A percentile compares a stretch with the other conserved stretches of the same genome.
Conservation (phyloP, 805 yeast genomes). For the Metschnikowia lochheadii region DNA sequence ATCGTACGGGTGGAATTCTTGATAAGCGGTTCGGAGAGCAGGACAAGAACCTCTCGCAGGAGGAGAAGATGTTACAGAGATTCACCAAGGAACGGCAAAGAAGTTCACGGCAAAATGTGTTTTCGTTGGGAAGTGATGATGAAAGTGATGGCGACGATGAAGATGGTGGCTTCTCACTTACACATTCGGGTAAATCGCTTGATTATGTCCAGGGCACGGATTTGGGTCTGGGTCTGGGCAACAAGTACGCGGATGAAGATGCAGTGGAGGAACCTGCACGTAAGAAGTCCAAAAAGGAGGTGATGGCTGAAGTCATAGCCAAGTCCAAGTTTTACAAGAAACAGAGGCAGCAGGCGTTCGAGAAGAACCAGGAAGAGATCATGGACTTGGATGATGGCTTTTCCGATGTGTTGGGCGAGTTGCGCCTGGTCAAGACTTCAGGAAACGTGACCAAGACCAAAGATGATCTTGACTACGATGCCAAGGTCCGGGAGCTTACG, state of each 20-base stretch:
- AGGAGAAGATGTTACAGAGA: slow-evolving; percentile 93
- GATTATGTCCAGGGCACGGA: slow-evolving; percentile 44
- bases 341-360: slow-evolving; percentile 66
- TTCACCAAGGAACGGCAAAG: slow-evolving; percentile 83
- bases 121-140: slow-evolving; percentile 64
- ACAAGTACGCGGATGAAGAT: slow-evolving; percentile 39
- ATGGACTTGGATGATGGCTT: slow-evolving; percentile 69
- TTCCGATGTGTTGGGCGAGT: slow-evolving; percentile 61
- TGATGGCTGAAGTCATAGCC: slow-evolving; percentile 80
- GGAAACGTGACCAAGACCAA: slow-evolving; percentile 28
- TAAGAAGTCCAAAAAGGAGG: slow-evolving; percentile 77
- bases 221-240: slow-evolving; percentile 19
- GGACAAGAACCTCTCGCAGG: slow-evolving; percentile 63
- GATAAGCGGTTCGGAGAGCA: slow-evolving; percentile 94
- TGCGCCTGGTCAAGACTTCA: slow-evolving; percentile 21
- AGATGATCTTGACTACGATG: slow-evolving; percentile 55
- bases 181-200: slow-evolving; percentile 75
- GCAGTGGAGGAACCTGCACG: slow-evolving; percentile 38
- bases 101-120: slow-evolving; percentile 46
- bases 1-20: slow-evolving; percentile 70
- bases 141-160: slow-evolving; percentile 45
- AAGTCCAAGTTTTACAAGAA: slow-evolving; percentile 75
- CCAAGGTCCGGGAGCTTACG: slow-evolving; percentile 59
- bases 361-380: slow-evolving; percentile 55
- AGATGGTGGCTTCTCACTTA: slow-evolving; percentile 49